Base-by-base conservation (phyloP, 1,284 basidiomycete species). In the Boletus putidus region DNA sequence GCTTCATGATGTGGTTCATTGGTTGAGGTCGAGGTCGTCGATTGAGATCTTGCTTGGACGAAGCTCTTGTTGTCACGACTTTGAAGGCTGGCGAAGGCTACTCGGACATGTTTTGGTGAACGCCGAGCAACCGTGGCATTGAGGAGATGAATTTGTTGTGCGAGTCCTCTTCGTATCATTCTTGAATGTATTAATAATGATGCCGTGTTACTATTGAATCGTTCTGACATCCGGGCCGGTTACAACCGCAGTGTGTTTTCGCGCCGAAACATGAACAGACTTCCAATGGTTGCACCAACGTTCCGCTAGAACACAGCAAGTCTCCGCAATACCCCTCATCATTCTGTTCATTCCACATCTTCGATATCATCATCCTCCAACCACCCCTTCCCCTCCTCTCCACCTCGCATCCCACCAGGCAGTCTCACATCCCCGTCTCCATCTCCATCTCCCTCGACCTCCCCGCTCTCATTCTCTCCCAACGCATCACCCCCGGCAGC, bases 331-430 rank as follows among this genome's bases (percentile, higher is more conserved):
- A 25, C 42, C 18, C 14, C 15, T 27, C 18, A n/a, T n/a, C n/a
- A n/a, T n/a, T n/a, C n/a, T n/a, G 29, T 40, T 70, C 43, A 70
- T 15, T 72, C 64, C 33, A 44, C 57, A 23, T 88, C 84, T 62
- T 87, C 85, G 56, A 90, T 90, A 66, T 89, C 87, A 68, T 91
- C 88, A 20, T 76, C 79, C 55, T 87, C 84, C 65, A 89, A 68
- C 84, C 85, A 89, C 16, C 80, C 82, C n/a, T 80, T 57, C 27
- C 57, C 53, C 21, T 66, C 66, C 12, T 65, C 68, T 25, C 70
- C 69, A 39, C 63, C 68, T 27, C 69, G 60, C 51, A 62, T 44
- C 27, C 55, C 54, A 42, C 59, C 47, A 2, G 57, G 65, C 20
- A 69, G 65, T 23, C 67, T 70, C 56, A 69, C 49, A 20, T 65